phyloP scores from a whole-genome alignment of 1,139 yeast species.

The Saccharomyces hybrid region DNA sequence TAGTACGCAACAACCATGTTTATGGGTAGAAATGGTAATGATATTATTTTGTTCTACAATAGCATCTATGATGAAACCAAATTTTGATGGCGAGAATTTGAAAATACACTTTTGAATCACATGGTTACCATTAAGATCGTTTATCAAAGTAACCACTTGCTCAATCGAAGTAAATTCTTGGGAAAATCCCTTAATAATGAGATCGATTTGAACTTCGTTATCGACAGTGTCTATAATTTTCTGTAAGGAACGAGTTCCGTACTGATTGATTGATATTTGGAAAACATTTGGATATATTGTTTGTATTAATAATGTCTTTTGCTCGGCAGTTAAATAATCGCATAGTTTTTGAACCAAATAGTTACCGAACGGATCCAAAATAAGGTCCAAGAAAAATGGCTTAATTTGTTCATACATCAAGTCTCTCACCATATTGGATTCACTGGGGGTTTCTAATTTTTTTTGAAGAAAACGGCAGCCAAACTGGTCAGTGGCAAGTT shows the following conservation, averaged over 20 bases:
- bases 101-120: slow-evolving; percentile 90
- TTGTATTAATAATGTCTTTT: slow-evolving; percentile 61
- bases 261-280: slow-evolving; percentile 81
- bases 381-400: slow-evolving; percentile 69
- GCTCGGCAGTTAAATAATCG: slow-evolving; percentile 63
- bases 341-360: slow-evolving; percentile 85
- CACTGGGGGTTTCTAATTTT: slow-evolving; percentile 47
- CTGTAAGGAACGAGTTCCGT: slow-evolving; percentile 93
- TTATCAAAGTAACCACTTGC: slow-evolving; percentile 71
- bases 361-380: slow-evolving; percentile 95
- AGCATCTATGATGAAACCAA: slow-evolving; percentile 84
- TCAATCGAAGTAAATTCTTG: slow-evolving; percentile 27
- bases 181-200: slow-evolving; percentile 29
- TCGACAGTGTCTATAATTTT: slow-evolving; percentile 66
- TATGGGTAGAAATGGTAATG: slow-evolving; percentile 82
- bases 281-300: slow-evolving; percentile 71
- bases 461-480: slow-evolving; percentile 91
- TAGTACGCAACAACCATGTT: slow-evolving; percentile 96
- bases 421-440: slow-evolving; percentile 37
- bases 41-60: slow-evolving; percentile 51
- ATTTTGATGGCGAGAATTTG: slow-evolving; percentile 55
- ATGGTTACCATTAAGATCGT: slow-evolving; percentile 93
- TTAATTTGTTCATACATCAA: slow-evolving; percentile 72
- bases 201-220: slow-evolving; percentile 48
- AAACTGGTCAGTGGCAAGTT: slow-evolving; percentile 53